A percentile compares a stretch with the other conserved stretches of the same genome.
Evolutionary conservation across 1,139 yeast genomes (phyloP).

Genomic region (Sugiyamaella neomexicana): DNA sequence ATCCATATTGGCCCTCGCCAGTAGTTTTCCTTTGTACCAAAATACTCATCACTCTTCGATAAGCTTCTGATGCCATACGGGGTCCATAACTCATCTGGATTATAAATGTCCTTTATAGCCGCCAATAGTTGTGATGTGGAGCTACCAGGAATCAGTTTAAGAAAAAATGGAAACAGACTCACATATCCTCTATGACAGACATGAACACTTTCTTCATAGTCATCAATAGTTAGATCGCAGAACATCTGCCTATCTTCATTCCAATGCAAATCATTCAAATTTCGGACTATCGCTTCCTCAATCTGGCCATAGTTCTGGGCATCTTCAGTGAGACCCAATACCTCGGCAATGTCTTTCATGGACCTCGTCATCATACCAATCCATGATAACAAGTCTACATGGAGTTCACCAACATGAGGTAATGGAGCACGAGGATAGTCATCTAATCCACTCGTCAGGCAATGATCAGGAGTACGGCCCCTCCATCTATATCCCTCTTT

Average conservation of each 20-base stretch:
- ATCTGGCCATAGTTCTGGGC: conserved; percentile 51
- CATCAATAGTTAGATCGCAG: conserved; percentile 82
- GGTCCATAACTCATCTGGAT: conserved; percentile 77
- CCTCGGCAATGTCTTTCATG: conserved; percentile 68
- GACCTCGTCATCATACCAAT: conserved; percentile 88
- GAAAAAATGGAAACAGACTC: conserved; percentile 78
- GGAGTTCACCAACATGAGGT: conserved; percentile 85
- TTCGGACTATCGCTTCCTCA: conserved; percentile 57
- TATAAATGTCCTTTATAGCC: conserved; percentile 57
- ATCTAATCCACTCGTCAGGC: conserved; percentile 91
- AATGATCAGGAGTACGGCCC: conserved; percentile 82
- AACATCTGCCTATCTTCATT: conserved; percentile 61
- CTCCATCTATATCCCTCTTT: conserved; percentile 88
- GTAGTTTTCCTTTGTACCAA: conserved; percentile 82
- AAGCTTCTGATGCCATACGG: conserved; percentile 79
- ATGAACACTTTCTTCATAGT: conserved; percentile 59
- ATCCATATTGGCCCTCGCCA: conserved; percentile 98
- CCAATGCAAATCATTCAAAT: conserved; percentile 81
- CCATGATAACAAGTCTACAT: conserved; percentile 91
- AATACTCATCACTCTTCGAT: conserved; percentile 63
- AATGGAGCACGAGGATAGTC: conserved; percentile 87
- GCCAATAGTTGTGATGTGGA: conserved; percentile 48
- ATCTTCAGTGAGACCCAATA: conserved; percentile 63
- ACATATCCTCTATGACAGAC: conserved; percentile 91
- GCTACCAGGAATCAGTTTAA: conserved; percentile 62